These are phyloP conservation scores for Ganoderma lingzhi DNA, from an alignment of 1,284 basidiomycete genomes.

Conservation along the genomic window DNA sequence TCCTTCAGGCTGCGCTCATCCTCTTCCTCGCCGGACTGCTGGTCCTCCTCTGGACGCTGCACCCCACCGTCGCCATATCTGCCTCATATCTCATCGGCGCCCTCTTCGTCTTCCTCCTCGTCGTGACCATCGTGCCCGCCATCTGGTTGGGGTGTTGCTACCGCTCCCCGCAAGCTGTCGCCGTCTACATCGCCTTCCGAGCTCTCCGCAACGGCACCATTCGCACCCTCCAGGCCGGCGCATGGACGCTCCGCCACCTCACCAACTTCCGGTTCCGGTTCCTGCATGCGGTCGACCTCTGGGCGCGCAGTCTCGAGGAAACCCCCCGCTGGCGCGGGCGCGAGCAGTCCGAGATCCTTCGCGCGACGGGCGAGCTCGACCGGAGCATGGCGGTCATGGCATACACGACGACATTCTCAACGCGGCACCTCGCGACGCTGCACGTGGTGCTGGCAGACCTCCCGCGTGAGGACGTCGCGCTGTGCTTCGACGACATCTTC, in stretches of 20 bases:
- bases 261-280: slow-evolving; percentile 11
- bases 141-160: slow-evolving; percentile 29
- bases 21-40: slow-evolving; percentile 29
- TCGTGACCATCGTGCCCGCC: slow-evolving; percentile 27
- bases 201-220: neutral
- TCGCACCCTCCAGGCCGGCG: slow-evolving; percentile 3
- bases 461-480: slow-evolving; percentile 2
- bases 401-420: slow-evolving; percentile 26
- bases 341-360: slow-evolving; percentile 24
- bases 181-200: slow-evolving; percentile 22
- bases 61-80: slow-evolving; percentile 18
- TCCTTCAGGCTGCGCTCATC: slow-evolving; percentile 26
- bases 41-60: slow-evolving; percentile 22
- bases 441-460: slow-evolving; percentile 7
- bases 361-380: slow-evolving; percentile 19
- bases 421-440: slow-evolving; percentile 12
- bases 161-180: slow-evolving; percentile 31
- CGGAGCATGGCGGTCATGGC: slow-evolving; percentile 24
- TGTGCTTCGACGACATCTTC: slow-evolving; percentile 11
- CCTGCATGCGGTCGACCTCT: slow-evolving; percentile 15
- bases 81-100: slow-evolving; percentile 20
- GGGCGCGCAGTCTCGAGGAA: slow-evolving; percentile 13
- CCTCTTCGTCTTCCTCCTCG: slow-evolving; percentile 13
- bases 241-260: slow-evolving; percentile 19
- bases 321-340: slow-evolving; percentile 24